A percentile compares a stretch with the other conserved stretches of the same genome.
These are phyloP conservation scores for Nevesoporus exiguus DNA, from an alignment of 768 basidiomycete species.

Conservation along the genomic window DNA sequence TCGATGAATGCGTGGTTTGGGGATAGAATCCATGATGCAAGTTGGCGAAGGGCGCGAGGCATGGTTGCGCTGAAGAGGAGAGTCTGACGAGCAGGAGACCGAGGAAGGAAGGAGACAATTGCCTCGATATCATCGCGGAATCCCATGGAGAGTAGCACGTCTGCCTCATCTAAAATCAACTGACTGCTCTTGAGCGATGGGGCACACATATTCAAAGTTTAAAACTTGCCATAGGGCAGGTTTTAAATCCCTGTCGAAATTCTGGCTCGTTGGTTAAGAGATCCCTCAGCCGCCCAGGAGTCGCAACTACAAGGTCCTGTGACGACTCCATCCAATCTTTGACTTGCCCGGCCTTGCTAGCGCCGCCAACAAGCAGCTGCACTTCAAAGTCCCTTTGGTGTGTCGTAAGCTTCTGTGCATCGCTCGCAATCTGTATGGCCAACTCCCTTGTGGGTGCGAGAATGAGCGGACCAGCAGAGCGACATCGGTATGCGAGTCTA, in stretches of 20 bases:
- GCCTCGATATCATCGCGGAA: slow-evolving; percentile 83
- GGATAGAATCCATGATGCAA: slow-evolving; percentile 60
- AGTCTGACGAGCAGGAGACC: slow-evolving; percentile 70
- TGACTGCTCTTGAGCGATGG: slow-evolving; percentile 29
- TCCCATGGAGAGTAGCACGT: slow-evolving; percentile 88
- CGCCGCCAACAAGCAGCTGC: slow-evolving; percentile 75
- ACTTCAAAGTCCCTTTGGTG: slow-evolving; percentile 67
- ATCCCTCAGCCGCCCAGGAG: slow-evolving; percentile 85
- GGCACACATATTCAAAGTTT: neutral
- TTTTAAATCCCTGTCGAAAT: slow-evolving; percentile 49
- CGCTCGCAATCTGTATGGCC: slow-evolving; percentile 85
- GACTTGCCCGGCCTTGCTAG: slow-evolving; percentile 62
- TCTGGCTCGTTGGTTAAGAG: slow-evolving; percentile 56
- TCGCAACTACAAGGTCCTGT: slow-evolving; percentile 83
- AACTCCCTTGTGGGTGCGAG: slow-evolving; percentile 89
- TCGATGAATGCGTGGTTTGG: slow-evolving; percentile 69
- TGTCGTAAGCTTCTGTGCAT: slow-evolving; percentile 63
- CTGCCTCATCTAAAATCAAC: slow-evolving; percentile 92
- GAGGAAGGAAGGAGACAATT: slow-evolving; percentile 62
- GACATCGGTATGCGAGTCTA: slow-evolving; percentile 37
- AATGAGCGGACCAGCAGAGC: slow-evolving; percentile 67
- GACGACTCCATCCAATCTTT: slow-evolving; percentile 59
- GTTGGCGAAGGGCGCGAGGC: slow-evolving; percentile 62
- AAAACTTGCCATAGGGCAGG: slow-evolving; percentile 55
- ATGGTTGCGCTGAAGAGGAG: slow-evolving; percentile 92